These are phyloP conservation scores for Solanum hybrid DNA, from an alignment of 305 asterid genomes.

Conservation along the genomic window DNA sequence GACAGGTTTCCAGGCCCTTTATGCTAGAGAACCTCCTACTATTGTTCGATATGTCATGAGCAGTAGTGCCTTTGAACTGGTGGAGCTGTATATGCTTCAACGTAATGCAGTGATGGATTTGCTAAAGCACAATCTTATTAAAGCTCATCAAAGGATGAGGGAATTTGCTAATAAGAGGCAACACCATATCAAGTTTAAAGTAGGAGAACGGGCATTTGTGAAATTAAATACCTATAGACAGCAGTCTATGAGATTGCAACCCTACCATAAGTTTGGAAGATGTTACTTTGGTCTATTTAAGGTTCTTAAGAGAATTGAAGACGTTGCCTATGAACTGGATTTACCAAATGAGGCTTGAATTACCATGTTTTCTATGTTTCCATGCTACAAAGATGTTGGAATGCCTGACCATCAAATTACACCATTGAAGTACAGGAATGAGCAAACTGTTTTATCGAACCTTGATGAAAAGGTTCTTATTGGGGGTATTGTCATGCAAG, in stretches of 20 bases:
- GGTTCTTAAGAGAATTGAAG: background rate
- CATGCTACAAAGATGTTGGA: background rate
- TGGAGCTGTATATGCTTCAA: background rate
- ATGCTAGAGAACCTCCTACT: background rate
- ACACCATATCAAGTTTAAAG: background rate
- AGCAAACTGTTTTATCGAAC: background rate
- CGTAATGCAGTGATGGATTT: background rate
- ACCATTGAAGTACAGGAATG: background rate
- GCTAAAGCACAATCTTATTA: background rate
- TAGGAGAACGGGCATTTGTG: background rate
- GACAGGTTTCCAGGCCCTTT: background rate
- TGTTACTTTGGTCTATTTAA: background rate
- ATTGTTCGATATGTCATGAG: background rate
- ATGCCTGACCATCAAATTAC: background rate
- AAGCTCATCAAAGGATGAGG: background rate
- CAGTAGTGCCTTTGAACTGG: background rate
- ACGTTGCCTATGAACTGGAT: background rate
- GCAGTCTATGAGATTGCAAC: background rate
- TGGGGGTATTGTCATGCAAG: background rate
- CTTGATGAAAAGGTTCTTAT: background rate
- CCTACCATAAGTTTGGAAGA: background rate
- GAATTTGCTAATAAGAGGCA: background rate
- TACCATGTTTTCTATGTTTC: background rate
- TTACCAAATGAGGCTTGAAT: background rate
- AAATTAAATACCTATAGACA: background rate